Percentiles rank a stretch among this genome's conserved stretches.
Evolutionary conservation across 192 early-diverging fungal genomes (phyloP).

Genomic region (Backusella tarrabulga): DNA sequence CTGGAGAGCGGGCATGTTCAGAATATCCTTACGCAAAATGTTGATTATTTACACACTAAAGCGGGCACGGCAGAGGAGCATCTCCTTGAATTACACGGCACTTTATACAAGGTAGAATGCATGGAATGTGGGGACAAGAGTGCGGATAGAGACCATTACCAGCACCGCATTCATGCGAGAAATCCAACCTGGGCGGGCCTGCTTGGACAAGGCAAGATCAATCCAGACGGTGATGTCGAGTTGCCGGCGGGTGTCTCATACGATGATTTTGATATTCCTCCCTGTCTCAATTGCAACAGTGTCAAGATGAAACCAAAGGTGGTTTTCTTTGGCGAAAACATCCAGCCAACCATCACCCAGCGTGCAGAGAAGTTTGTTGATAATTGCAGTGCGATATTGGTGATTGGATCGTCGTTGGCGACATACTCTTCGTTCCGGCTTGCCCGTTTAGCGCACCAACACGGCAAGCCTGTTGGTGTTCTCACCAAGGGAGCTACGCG

Average conservation of each 20-base stretch:
- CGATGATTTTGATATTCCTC: slow-evolving; percentile 68
- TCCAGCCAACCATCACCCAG: slow-evolving; percentile 51
- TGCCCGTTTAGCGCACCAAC: slow-evolving; percentile 58
- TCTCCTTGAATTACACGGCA: slow-evolving; percentile 87
- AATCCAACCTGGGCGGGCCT: slow-evolving; percentile 62
- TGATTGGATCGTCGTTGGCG: slow-evolving; percentile 78
- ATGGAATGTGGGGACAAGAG: slow-evolving; percentile 57
- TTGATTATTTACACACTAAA: slow-evolving; percentile 76
- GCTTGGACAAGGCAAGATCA: slow-evolving; percentile 36
- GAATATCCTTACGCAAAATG: slow-evolving; percentile 89
- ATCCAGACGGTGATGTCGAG: slow-evolving; percentile 87
- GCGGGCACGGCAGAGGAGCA: slow-evolving; percentile 47
- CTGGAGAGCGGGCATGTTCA: slow-evolving; percentile 43
- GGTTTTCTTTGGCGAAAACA: slow-evolving; percentile 91
- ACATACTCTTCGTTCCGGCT: slow-evolving; percentile 85
- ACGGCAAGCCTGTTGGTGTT: slow-evolving; percentile 60
- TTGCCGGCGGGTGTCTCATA: slow-evolving; percentile 55
- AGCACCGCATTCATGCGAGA: slow-evolving; percentile 55
- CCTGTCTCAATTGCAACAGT: slow-evolving; percentile 60
- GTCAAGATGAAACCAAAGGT: slow-evolving; percentile 76
- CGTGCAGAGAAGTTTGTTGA: slow-evolving; percentile 59
- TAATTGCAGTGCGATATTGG: slow-evolving; percentile 60
- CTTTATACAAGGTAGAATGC: slow-evolving; percentile 73
- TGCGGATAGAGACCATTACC: slow-evolving; percentile 59
- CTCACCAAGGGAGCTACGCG: slow-evolving; percentile 78